These are phyloP conservation scores for Boletellus ananiceps DNA, from an alignment of 768 basidiomycete genomes.

Conservation along the genomic window DNA sequence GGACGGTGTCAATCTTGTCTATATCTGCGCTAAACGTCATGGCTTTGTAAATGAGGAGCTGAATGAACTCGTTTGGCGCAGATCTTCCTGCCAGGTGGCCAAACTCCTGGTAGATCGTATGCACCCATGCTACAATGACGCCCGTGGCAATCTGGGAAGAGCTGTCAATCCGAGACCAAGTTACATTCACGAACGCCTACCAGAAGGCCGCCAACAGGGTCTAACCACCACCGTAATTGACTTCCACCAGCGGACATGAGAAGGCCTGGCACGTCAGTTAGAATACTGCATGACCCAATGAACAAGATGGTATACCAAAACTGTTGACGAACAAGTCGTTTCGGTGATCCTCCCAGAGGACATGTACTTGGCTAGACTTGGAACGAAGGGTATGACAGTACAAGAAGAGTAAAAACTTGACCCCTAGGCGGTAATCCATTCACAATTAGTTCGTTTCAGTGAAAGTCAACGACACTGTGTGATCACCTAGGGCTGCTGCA, in stretches of 20 bases:
- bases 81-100: conserved; percentile 87
- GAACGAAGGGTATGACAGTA: conserved; percentile 79
- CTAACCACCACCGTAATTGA: conserved; percentile 78
- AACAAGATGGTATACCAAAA: conserved; percentile 46
- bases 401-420: conserved; percentile 82
- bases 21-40: conserved; percentile 87
- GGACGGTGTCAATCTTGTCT: conserved; percentile 82
- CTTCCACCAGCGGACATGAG: conserved; percentile 83
- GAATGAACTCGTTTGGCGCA: conserved; percentile 85
- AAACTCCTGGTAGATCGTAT: conserved; percentile 78
- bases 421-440: conserved; percentile 41
- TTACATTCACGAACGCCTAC: conserved; percentile 38
- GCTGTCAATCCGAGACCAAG: background rate
- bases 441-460: background rate
- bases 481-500: conserved; percentile 64
- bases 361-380: conserved; percentile 84
- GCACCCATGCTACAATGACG: conserved; percentile 72
- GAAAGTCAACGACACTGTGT: background rate
- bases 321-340: conserved; percentile 87
- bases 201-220: conserved; percentile 73
- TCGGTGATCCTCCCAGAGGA: conserved; percentile 96
- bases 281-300: background rate
- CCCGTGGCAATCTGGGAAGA: conserved; percentile 63
- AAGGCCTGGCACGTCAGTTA: conserved; percentile 46
- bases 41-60: conserved; percentile 86